Base-by-base conservation (phyloP, 1,139 yeast species). In the Spencermartinsiella ligniputridi region DNA sequence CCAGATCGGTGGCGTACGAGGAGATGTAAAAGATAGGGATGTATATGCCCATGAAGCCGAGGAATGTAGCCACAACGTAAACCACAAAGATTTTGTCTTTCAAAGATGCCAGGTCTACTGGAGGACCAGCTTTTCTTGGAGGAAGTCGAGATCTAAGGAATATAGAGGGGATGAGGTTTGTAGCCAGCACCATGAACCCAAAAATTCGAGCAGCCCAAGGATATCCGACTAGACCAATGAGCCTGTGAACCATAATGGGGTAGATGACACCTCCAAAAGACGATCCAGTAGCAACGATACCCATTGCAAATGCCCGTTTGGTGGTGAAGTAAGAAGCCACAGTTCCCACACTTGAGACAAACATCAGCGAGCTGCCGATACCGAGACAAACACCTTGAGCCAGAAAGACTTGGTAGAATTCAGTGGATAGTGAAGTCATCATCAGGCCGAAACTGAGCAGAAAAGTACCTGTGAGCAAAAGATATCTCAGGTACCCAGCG, bases 301-400 rank as follows among this genome's bases (percentile, higher is more conserved):
- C 82, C 4, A 72, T 61, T 1, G 83, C 86, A 29, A 78, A 61
- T 0, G 80, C 75, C 45, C 82, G 69, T 48, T 64, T 72, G 42
- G 67, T 69, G 47, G 71, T 65, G 61, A 81, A 82, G 66, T 76
- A 82, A 50, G 76, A 81, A 11, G 63, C 53, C 5, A 57, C 52
- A n/a, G 54, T 50, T 3, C 60, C 54, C 12, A 61, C 47, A 1
- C 57, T 64, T 1, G 82, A 75, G 5, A 74, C 67, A 40, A 63
- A 63, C 33, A 60, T 39, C 24, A 60, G 48, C 5, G 61, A 55
- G 9, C 60, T 51, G 0, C 84, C 84, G 3, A 78, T 43, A 0
- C 86, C 88, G 3, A 73, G 63, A 24, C 74, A 62, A 1, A 79
- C 58, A 6, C 84, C 79, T 58, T 78, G 81, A 45, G 82, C 68